phyloP scores from a whole-genome alignment of 495 filamentous ascomycete species.

The Penicillium coffeae region DNA sequence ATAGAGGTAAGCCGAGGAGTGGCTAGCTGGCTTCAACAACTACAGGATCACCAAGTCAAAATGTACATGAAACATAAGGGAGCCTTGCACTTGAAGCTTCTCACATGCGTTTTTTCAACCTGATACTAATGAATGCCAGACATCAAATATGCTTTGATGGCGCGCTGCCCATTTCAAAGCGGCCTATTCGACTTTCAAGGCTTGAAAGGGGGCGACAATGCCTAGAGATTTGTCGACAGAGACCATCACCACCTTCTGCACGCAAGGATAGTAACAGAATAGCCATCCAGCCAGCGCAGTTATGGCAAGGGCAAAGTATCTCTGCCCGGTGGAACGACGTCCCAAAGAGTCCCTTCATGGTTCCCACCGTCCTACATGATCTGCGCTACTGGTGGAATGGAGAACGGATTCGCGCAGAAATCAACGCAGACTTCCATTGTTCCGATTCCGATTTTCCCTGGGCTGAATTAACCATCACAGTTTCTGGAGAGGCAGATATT shows the following conservation, averaged over 20 bases:
- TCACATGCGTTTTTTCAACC: too few relatives aligned
- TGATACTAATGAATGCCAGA: too few relatives aligned
- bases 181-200: slow-evolving; percentile 46
- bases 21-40: slow-evolving; percentile 55
- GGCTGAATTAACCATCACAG: slow-evolving; percentile 47
- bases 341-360: slow-evolving; percentile 61
- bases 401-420: slow-evolving; percentile 15
- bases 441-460: slow-evolving; percentile 35
- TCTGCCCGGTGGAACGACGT: slow-evolving; percentile 28
- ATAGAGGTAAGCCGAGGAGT: slow-evolving; percentile 53
- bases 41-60: slow-evolving; percentile 46
- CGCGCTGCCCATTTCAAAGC: slow-evolving; percentile 60
- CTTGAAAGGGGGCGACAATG: slow-evolving; percentile 43
- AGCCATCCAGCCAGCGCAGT: slow-evolving; percentile 11
- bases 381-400: slow-evolving; percentile 39
- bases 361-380: slow-evolving; percentile 64
- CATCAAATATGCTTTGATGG: slow-evolving; percentile 73
- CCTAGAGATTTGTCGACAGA: slow-evolving; percentile 31
- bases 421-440: slow-evolving; percentile 2
- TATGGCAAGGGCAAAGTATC: slow-evolving; percentile 24
- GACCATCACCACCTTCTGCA: neutral
- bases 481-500: slow-evolving; percentile 68
- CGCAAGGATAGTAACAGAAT: slow-evolving; percentile 6
- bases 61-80: slow-evolving; percentile 47
- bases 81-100: slow-evolving; percentile 6